Evolutionary conservation across 805 yeast genomes (phyloP), one percentile per base, ranked within the genome.

Genomic region (Torulaspora indica): DNA sequence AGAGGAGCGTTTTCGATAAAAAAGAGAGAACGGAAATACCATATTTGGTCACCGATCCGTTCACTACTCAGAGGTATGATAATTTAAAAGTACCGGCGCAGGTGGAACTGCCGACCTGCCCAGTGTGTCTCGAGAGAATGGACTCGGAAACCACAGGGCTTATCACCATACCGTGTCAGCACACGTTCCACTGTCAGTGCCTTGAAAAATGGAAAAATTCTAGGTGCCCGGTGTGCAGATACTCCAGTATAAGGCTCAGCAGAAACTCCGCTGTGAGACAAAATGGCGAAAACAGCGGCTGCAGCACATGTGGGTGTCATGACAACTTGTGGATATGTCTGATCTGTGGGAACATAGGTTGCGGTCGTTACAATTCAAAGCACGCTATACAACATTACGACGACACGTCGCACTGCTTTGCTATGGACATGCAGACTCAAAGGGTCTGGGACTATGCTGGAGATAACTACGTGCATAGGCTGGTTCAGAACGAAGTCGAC

Each of bases 401-500:
- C 13, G 70, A 71, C 8, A 82, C 95, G 0, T 81, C 83, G 5
- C 97, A 89, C 63, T 85, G 95, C 55, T 89, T 86, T 67, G 85
- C 96, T 0, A 88, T 89, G 95, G 96, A 89, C 57, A 70, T 86
- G 36, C 66, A 72, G 8, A 78, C 95, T 0, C 93, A 89, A 48
- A 71, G 97, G 32, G 95, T 89, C 1, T 89, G 97, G 97, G 96
- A 89, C 61, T 89, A 89, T 61, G 89, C 90, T 0, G 90, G 90
- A 2, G 97, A 89, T 60, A 81, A 79, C 51, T 89, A 89, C 61
- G 96, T 89, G 8, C 97, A 89, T 63, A 65, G 97, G 39, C 67
- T 89, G 34, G 75, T 89, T 3, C 87, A 89, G 48, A 88, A 86
- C 63, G 90, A 85, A 60, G 73, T 82, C 0, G 96, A 89, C 60